Percentiles rank a stretch among this genome's conserved stretches.
Evolutionary conservation across 2,329 filamentous ascomycete genomes (phyloP).

Genomic region (Penicillium sp.): DNA sequence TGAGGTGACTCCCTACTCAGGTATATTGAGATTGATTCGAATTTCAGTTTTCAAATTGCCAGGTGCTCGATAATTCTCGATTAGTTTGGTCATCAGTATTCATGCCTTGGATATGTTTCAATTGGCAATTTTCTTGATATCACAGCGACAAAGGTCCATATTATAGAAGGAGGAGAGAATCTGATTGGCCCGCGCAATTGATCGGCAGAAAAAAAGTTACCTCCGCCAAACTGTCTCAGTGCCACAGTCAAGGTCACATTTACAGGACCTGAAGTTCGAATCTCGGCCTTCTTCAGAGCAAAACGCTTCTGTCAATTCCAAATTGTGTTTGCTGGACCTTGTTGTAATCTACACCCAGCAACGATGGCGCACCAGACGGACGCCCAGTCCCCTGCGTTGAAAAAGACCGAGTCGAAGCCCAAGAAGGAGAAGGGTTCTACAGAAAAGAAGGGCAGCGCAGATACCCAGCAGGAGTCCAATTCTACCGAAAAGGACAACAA

Average conservation of each 20-base stretch:
- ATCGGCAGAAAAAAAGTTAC: slow-evolving; percentile 13
- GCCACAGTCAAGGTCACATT: slow-evolving; percentile 2
- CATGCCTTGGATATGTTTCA: neutral
- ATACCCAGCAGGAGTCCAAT: slow-evolving; percentile 6
- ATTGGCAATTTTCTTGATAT: neutral
- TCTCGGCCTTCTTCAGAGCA: neutral
- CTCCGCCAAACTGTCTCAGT: slow-evolving; percentile 5
- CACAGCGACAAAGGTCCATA: neutral
- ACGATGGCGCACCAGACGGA: slow-evolving; percentile 8
- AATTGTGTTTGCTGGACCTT: neutral
- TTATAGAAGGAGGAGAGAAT: neutral
- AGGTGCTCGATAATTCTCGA: too few relatives aligned
- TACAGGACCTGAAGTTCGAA: neutral
- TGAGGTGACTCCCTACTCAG: too few relatives aligned
- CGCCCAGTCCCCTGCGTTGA: slow-evolving; percentile 52
- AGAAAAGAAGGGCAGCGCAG: slow-evolving; percentile 24
- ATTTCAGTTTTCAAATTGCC: too few relatives aligned
- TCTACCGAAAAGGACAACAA: slow-evolving; percentile 8
- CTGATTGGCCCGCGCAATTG: slow-evolving; percentile 7
- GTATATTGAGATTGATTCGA: too few relatives aligned
- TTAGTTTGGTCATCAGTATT: neutral
- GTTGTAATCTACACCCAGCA: neutral
- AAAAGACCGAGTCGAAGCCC: slow-evolving; percentile 59
- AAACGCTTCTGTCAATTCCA: neutral
- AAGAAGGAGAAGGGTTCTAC: slow-evolving; percentile 49